Base-by-base conservation (phyloP, 495 filamentous ascomycete species). In the Recurvomyces mirabilis region DNA sequence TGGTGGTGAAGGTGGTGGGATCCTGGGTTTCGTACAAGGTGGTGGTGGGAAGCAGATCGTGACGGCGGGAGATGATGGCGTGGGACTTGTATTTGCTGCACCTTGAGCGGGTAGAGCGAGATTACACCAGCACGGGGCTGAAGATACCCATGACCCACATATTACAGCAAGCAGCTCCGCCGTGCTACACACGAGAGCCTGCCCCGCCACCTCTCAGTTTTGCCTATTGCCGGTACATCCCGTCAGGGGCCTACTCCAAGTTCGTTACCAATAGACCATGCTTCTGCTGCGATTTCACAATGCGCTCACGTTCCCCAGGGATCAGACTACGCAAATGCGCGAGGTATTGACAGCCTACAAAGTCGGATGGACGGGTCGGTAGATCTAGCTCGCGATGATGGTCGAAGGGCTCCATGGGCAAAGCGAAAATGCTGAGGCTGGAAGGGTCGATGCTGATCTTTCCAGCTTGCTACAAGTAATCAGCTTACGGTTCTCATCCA, bases 51-150 rank as follows among this genome's bases (percentile, higher is more conserved):
- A 28, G 21, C 25, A 22, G 20, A 28, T 60, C 2, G 54, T 60
- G 3, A 60, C 57, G 21, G 57, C 57, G 28, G 57, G 57, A 14
- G 57, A 60, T 44, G 57, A 60, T 48, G 52, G 52, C 5, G 51
- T 58, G 22, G 32, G 42, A 3, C 34, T 58, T 17, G 49, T 58
- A 5, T 58, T 58, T 32, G 17, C 37, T 18, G 31, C 38, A 15
- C 33, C 40, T 19, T 51, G 41, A 51, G 14, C n/a, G n/a, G n/a
- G n/a, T n/a, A n/a, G n/a, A n/a, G n/a, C n/a, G n/a, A 3, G 21
- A 24, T n/a, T 29, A 29, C 7, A 29, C 26, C 26, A n/a, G 26
- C 26, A 29, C 7, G 7, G 26, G 26, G 17, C 17, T 6, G 17
- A 7, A 18, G 10, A 12, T 36, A 36, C 9, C 32, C 6, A 7